phyloP scores from a whole-genome alignment of 768 basidiomycete genomes.

The Boletus sp. region DNA sequence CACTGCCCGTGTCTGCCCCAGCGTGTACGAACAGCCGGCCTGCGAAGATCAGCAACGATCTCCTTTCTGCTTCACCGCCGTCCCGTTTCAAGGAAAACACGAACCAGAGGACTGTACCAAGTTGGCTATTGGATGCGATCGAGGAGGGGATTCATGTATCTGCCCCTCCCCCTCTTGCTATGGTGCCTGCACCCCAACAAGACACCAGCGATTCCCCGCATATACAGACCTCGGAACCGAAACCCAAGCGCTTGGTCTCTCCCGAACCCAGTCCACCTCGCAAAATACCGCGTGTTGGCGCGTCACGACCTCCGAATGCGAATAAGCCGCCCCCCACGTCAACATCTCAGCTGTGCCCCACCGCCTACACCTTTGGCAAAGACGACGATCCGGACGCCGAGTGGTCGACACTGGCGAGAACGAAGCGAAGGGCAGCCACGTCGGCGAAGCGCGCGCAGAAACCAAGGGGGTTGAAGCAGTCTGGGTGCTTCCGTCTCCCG shows the following conservation, averaged over 20 bases:
- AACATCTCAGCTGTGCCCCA: background rate
- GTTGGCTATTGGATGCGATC: conserved; percentile 7
- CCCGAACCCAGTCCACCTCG: conserved; percentile 1
- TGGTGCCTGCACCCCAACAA: background rate
- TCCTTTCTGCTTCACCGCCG: background rate
- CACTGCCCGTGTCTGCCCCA: background rate
- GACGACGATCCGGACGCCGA: conserved; percentile 20
- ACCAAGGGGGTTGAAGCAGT: conserved; percentile 9
- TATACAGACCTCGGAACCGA: conserved; percentile 8
- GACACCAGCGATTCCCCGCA: background rate
- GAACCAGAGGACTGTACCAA: background rate
- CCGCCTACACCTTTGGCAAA: conserved; percentile 22
- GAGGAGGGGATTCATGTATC: background rate
- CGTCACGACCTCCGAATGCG: background rate
- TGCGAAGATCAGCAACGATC: background rate
- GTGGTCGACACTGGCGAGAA: conserved; percentile 17
- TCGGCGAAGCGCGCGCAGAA: background rate
- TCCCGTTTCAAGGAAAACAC: background rate
- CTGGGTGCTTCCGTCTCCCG: conserved; percentile 26
- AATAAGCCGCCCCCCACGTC: background rate
- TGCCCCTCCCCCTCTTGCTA: background rate
- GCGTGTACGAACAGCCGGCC: background rate
- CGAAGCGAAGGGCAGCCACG: background rate
- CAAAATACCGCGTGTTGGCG: background rate
- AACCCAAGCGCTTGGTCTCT: conserved; percentile 1